Percentiles rank a stretch among this genome's conserved stretches.
Evolutionary conservation across 305 asterid species (phyloP).

Genomic region (Fraxinus greggii): DNA sequence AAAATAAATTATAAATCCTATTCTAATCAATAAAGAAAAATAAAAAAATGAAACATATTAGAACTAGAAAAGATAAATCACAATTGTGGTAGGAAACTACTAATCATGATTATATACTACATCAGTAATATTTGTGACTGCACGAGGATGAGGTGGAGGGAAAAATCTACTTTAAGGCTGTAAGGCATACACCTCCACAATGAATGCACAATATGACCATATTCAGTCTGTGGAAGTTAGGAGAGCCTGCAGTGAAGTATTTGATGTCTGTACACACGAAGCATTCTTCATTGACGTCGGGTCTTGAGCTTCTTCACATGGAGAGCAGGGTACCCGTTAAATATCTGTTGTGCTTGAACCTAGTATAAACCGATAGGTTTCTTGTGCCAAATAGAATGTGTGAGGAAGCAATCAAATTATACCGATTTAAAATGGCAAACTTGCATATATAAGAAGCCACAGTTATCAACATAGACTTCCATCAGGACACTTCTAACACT

Average conservation of each 20-base stretch:
- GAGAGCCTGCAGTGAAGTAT: not conserved
- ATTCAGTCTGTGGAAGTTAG: not conserved
- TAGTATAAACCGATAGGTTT: not conserved
- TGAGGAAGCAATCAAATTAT: not conserved
- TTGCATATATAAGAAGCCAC: conserved; percentile 1
- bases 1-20: too few species aligned
- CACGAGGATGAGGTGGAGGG: not conserved
- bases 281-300: not conserved
- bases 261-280: not conserved
- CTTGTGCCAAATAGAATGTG: not conserved
- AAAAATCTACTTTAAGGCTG: not conserved
- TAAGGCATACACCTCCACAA: not conserved
- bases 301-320: conserved; percentile 1
- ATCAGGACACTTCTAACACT: not conserved
- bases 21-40: too few species aligned
- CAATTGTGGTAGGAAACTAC: too few species aligned
- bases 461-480: not conserved
- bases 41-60: too few species aligned
- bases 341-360: not conserved
- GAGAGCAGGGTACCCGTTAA: not conserved
- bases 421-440: not conserved
- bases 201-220: not conserved
- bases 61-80: too few species aligned
- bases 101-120: too few species aligned
- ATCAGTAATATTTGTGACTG: not conserved